Base-by-base conservation (phyloP, 2,329 filamentous ascomycete species). In the Aspergillus fructus region DNA sequence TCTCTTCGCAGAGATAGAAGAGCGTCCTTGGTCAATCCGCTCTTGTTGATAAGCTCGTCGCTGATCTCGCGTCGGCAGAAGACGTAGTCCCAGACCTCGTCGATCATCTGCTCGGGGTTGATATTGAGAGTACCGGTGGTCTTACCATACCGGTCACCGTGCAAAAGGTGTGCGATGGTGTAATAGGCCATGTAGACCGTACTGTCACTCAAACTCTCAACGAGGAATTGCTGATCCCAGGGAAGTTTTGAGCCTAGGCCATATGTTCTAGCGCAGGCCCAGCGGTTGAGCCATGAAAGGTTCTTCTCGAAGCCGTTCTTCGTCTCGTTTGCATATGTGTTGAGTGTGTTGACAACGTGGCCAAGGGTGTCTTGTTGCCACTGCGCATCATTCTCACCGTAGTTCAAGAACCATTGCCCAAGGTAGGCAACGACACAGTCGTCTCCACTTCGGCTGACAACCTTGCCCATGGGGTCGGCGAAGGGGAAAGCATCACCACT, bases 331-430 rank as follows among this genome's bases (percentile, higher is more conserved):
- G 82, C 85, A 78, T 90, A 97, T 7, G 90, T 90, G 75, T 97
- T 90, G 60, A 97, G 78, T 56, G 81, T 83, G 69, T 87, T 86
- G 54, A 85, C 83, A 47, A 96, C 86, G 71, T 89, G 88, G 64
- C 88, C 83, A 53, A 93, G 80, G 13, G 89, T 91, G 43, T 84
- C 81, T 61, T 89, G 78, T 70, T 90, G 90, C 94, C 94, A 97
- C 49, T 88, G 83, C 43, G 79, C 77, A 66, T 88, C 85, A 61
- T 91, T 90, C 76, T 93, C 90, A 61, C 94, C 94, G 70, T 99
- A 99, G 77, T 97, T 93, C 67, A 99, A 81, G 78, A 96, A 99
- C 93, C 94, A 99, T 77, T 99, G 94, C 67, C 97, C 93, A 70
- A 97, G 87, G 64, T 93, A 87, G 30, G 92, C 90, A 59, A 94